Percentiles rank a stretch among this genome's conserved stretches.
These are phyloP conservation scores for Thymus quinquecostatus DNA, from an alignment of 257 asterid genomes.

Conservation along the genomic window DNA sequence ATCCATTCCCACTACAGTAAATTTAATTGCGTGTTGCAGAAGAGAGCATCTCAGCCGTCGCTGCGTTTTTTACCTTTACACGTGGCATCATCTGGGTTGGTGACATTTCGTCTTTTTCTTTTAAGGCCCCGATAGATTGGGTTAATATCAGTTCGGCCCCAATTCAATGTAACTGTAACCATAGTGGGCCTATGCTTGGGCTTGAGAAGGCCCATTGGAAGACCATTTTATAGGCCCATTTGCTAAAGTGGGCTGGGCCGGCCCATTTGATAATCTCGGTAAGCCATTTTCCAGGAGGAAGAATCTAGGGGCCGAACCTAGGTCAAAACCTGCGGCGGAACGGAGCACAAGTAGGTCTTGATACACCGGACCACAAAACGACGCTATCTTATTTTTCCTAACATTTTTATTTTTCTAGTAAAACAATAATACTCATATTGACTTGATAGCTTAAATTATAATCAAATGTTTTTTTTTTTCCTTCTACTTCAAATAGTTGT, in stretches of 20 bases:
- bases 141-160: neutral
- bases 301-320: neutral
- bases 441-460: no score
- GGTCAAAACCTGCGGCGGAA: neutral
- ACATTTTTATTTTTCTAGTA: neutral
- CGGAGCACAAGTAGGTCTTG: neutral
- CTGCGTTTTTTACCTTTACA: neutral
- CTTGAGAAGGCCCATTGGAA: no score
- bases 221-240: no score
- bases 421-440: no score
- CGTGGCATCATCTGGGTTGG: conserved; percentile 1
- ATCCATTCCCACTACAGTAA: conserved; percentile 3
- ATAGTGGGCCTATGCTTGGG: no score
- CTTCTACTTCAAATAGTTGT: no score
- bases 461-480: no score
- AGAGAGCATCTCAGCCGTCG: neutral
- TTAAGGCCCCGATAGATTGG: neutral
- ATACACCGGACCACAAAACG: neutral
- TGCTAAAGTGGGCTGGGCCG: no score
- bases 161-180: neutral
- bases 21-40: conserved; percentile 3
- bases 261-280: no score
- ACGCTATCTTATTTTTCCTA: neutral
- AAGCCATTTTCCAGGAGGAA: no score
- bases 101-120: neutral